Percentiles rank a stretch among this genome's conserved stretches.
Conservation (phyloP, 2,329 filamentous ascomycete species). For the Alternaria viburni region DNA sequence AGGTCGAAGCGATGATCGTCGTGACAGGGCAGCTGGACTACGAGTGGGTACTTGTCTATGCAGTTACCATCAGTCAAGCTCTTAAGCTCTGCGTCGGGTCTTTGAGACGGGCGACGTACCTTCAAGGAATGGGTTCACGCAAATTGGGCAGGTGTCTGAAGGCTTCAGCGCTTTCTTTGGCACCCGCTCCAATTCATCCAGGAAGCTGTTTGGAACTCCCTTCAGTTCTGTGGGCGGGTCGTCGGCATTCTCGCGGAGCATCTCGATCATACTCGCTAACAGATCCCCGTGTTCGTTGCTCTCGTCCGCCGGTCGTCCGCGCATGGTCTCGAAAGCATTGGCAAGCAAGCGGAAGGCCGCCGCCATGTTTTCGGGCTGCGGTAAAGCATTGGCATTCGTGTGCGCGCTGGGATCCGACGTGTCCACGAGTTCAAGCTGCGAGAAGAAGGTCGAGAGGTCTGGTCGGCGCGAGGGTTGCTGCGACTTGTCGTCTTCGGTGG, state of each 20-base stretch:
- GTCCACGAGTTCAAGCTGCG: constrained; percentile 64
- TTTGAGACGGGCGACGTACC: constrained; percentile 44
- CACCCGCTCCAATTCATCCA: constrained; percentile 66
- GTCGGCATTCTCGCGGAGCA: constrained; percentile 62
- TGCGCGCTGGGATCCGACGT: constrained; percentile 59
- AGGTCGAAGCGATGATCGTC: constrained; percentile 68
- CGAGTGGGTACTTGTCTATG: constrained; percentile 64
- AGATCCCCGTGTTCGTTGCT: constrained; percentile 48
- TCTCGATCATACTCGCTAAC: constrained; percentile 62
- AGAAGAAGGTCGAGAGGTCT: constrained; percentile 70
- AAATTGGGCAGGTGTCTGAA: constrained; percentile 65
- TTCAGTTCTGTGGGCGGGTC: constrained; percentile 65
- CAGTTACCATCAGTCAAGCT: constrained; percentile 24
- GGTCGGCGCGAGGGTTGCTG: constrained; percentile 60
- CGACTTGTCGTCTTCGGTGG: constrained; percentile 43
- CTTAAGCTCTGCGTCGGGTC: background rate
- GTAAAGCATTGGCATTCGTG: constrained; percentile 64
- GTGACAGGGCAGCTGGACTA: constrained; percentile 68
- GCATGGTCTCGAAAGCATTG: constrained; percentile 66
- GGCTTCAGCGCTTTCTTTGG: constrained; percentile 61
- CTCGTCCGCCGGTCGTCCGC: constrained; percentile 47
- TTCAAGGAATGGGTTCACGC: constrained; percentile 66
- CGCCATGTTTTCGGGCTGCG: constrained; percentile 65
- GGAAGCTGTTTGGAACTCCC: constrained; percentile 66
- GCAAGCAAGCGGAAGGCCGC: constrained; percentile 66